These are phyloP conservation scores for Apophysomyces sp. DNA, from an alignment of 371 early-diverging fungal species.

Conservation along the genomic window DNA sequence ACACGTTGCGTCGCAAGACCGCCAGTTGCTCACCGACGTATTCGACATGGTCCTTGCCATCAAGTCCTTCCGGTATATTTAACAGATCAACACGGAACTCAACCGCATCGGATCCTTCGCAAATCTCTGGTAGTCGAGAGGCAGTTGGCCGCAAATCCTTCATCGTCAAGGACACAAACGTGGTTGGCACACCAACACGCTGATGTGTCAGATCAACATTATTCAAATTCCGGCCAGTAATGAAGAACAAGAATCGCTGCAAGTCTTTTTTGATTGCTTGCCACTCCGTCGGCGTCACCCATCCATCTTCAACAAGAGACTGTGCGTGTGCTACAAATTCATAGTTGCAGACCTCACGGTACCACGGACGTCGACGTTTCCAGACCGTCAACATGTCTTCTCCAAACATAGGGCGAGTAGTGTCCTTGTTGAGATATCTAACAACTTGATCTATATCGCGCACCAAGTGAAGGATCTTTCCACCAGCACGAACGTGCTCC, in stretches of 20 bases:
- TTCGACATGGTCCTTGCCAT: constrained; percentile 44
- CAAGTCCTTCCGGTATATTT: constrained; percentile 35
- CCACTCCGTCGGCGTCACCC: constrained; percentile 57
- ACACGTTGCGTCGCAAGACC: constrained; percentile 64
- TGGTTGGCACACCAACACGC: constrained; percentile 55
- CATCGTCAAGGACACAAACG: constrained; percentile 89
- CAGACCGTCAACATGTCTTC: constrained; percentile 83
- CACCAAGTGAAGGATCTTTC: constrained; percentile 77
- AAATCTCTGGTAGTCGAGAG: constrained; percentile 53
- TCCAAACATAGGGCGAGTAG: constrained; percentile 83
- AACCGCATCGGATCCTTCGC: constrained; percentile 85
- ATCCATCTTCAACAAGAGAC: constrained; percentile 36
- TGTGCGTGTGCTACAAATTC: constrained; percentile 70
- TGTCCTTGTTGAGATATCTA: constrained; percentile 76
- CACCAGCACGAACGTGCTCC: constrained; percentile 54
- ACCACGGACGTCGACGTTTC: constrained; percentile 76
- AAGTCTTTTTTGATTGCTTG: constrained; percentile 70
- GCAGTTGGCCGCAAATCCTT: constrained; percentile 62
- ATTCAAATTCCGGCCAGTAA: constrained; percentile 52
- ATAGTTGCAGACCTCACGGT: constrained; percentile 75
- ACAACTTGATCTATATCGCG: constrained; percentile 83
- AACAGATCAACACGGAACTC: constrained; percentile 94
- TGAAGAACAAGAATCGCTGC: constrained; percentile 62
- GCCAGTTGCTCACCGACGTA: constrained; percentile 81
- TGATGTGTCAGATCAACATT: constrained; percentile 30